These are phyloP conservation scores for Rhodotorula diobovata DNA, from an alignment of 768 basidiomycete species.

Conservation along the genomic window DNA sequence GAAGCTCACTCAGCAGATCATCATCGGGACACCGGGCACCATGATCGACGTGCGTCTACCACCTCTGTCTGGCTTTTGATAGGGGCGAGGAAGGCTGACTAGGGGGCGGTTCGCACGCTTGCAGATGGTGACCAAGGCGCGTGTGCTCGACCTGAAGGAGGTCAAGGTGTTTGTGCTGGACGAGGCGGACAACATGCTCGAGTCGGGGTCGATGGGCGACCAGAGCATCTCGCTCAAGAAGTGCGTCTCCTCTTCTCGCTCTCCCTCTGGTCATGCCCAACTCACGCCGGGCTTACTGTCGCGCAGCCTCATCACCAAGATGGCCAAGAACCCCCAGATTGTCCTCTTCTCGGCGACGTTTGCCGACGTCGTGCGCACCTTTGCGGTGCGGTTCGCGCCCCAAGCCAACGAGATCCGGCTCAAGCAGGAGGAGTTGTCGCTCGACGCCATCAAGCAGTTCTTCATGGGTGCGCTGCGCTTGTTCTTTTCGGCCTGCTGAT, in stretches of 20 bases:
- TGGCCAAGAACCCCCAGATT: slow-evolving; percentile 57
- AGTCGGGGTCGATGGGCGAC: slow-evolving; percentile 78
- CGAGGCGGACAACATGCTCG: slow-evolving; percentile 98
- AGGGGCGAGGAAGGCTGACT: not conserved
- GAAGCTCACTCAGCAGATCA: slow-evolving; percentile 73
- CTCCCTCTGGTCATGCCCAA: slow-evolving; percentile 53
- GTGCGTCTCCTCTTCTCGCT: slow-evolving; percentile 52
- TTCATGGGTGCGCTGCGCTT: slow-evolving; percentile 61
- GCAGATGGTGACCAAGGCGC: slow-evolving; percentile 40
- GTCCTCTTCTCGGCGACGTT: slow-evolving; percentile 98
- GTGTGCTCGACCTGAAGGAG: slow-evolving; percentile 61
- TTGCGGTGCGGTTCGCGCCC: slow-evolving; percentile 88
- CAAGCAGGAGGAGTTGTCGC: slow-evolving; percentile 84
- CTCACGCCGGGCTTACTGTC: slow-evolving; percentile 33
- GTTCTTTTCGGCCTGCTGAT: not conserved
- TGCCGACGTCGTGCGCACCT: slow-evolving; percentile 84
- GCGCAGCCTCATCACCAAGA: slow-evolving; percentile 40
- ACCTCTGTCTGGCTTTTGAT: too few species aligned
- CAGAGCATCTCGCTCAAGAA: slow-evolving; percentile 91
- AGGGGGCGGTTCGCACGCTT: not conserved
- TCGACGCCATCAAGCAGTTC: slow-evolving; percentile 92
- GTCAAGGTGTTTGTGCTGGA: slow-evolving; percentile 93
- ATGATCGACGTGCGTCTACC: slow-evolving; percentile 75
- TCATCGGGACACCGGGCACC: slow-evolving; percentile 95
- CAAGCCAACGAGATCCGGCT: slow-evolving; percentile 93